These are phyloP conservation scores for Phyllosticta citriasiana DNA, from an alignment of 2,329 filamentous ascomycete genomes.

Conservation along the genomic window DNA sequence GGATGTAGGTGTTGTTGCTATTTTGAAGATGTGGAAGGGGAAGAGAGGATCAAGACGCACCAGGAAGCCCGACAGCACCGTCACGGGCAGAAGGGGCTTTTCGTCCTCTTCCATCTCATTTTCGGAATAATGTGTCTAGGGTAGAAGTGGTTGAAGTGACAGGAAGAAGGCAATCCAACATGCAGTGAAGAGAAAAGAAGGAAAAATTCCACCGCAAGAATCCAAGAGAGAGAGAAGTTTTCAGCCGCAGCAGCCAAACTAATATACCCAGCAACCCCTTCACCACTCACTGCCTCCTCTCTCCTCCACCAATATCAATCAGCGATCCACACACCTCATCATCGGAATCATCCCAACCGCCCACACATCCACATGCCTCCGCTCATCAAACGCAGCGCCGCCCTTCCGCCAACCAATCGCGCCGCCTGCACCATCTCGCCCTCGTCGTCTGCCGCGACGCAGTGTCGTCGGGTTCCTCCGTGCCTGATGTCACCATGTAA, in stretches of 20 bases:
- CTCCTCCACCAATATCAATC: too few species aligned
- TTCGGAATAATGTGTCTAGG: neutral
- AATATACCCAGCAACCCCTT: too few species aligned
- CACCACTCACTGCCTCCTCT: too few species aligned
- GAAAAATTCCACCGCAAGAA: too few species aligned
- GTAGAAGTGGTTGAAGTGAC: neutral
- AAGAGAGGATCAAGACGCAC: constrained; percentile 22
- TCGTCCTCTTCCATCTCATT: neutral
- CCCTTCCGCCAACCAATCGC: neutral
- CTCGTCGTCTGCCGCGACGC: neutral
- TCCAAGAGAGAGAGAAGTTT: too few species aligned
- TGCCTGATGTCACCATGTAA: neutral
- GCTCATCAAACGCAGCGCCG: neutral
- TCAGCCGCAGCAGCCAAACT: too few species aligned
- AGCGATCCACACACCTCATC: too few species aligned
- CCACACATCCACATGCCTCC: too few species aligned
- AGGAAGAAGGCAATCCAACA: neutral
- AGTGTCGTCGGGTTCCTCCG: neutral
- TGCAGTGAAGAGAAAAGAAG: too few species aligned
- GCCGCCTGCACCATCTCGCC: neutral
- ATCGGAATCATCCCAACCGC: too few species aligned
- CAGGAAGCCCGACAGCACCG: constrained; percentile 51
- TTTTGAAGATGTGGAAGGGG: neutral
- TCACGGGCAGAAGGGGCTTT: constrained; percentile 43
- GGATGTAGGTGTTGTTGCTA: neutral